These are phyloP conservation scores for Triangularia setosa DNA, from an alignment of 2,329 filamentous ascomycete genomes.

Conservation along the genomic window DNA sequence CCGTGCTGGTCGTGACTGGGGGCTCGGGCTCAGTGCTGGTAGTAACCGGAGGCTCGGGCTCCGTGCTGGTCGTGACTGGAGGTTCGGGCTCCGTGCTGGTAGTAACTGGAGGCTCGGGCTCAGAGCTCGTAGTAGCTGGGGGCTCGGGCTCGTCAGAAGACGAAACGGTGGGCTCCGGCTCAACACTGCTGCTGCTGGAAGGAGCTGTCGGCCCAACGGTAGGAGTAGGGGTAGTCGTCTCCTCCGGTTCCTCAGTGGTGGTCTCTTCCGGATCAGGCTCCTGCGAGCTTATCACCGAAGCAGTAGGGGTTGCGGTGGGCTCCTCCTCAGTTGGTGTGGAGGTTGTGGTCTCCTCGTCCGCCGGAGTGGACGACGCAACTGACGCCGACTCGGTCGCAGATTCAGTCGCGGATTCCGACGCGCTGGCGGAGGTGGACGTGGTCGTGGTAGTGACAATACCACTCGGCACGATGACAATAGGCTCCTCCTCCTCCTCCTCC, in stretches of 20 bases:
- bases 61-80: not conserved
- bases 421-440: not conserved
- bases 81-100: not conserved
- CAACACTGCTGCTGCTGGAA: not conserved
- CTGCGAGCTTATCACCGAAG: not conserved
- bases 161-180: constrained; percentile 18
- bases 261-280: not conserved
- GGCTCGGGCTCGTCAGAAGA: constrained; percentile 19
- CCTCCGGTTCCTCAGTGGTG: not conserved
- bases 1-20: not conserved
- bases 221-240: not conserved
- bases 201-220: not conserved
- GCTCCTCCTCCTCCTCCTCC: not conserved
- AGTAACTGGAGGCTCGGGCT: not conserved
- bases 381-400: not conserved
- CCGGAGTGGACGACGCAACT: not conserved
- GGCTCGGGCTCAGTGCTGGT: not conserved
- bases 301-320: not conserved
- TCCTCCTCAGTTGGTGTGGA: not conserved
- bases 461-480: not conserved
- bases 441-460: not conserved
- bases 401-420: not conserved
- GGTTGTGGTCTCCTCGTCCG: not conserved
- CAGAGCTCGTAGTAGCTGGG: not conserved
- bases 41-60: not conserved